A percentile compares a stretch with the other conserved stretches of the same genome.
These are phyloP conservation scores for Asterophora parasitica DNA, from an alignment of 768 basidiomycete genomes.

Conservation along the genomic window DNA sequence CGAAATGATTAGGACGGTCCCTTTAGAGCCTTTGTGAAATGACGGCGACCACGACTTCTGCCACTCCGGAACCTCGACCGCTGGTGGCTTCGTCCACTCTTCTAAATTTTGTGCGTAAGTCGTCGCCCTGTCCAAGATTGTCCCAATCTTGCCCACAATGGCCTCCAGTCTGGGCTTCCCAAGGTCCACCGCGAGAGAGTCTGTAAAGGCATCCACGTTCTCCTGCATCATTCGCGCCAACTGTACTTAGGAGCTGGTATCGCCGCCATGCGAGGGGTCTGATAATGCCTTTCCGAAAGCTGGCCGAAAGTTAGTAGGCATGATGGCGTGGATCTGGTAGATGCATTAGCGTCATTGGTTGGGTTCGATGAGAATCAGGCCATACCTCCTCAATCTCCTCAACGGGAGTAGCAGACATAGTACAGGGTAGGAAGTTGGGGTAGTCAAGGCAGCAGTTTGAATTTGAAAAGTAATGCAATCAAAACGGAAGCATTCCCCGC, in stretches of 20 bases:
- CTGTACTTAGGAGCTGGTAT: constrained; percentile 58
- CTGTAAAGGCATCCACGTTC: constrained; percentile 49
- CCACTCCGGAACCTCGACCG: constrained; percentile 34
- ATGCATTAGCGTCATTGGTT: background rate
- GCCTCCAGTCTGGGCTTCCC: constrained; percentile 42
- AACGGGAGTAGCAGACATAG: constrained; percentile 17
- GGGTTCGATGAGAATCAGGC: background rate
- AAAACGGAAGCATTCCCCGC: too few species aligned
- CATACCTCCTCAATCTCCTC: constrained; percentile 19
- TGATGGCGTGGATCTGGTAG: constrained; percentile 26
- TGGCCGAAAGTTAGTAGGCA: too few species aligned
- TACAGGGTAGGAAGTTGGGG: background rate
- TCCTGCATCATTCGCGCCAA: constrained; percentile 59
- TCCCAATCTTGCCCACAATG: constrained; percentile 39
- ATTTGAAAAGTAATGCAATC: too few species aligned
- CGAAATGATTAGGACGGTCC: constrained; percentile 58
- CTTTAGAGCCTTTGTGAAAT: constrained; percentile 54
- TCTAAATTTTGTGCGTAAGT: constrained; percentile 46
- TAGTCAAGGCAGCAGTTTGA: background rate
- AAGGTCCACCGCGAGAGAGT: constrained; percentile 45
- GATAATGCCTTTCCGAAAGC: constrained; percentile 48
- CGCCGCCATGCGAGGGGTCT: constrained; percentile 56
- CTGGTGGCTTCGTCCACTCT: constrained; percentile 50
- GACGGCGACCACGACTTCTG: constrained; percentile 50
- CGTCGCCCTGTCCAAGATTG: constrained; percentile 37